phyloP scores from a whole-genome alignment of 805 yeast genomes.

The Clavispora carvajalis region DNA sequence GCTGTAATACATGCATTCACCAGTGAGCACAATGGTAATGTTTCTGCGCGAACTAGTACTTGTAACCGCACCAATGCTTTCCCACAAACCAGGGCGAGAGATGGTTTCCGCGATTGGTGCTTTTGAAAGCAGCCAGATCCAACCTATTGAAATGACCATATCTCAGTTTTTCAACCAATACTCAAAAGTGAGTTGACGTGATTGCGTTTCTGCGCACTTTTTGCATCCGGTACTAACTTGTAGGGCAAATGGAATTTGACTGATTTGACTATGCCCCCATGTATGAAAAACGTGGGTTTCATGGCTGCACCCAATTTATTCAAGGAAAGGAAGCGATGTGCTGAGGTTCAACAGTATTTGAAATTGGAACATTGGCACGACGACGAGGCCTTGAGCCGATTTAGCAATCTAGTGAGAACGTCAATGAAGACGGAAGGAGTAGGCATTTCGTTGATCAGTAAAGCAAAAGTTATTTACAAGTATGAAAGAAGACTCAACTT shows the following conservation, averaged over 20 bases:
- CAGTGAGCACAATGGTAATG: neutral
- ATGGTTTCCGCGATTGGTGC: neutral
- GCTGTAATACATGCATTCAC: neutral
- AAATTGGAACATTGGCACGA: conserved; percentile 48
- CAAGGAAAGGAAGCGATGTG: conserved; percentile 43
- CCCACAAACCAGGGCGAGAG: neutral
- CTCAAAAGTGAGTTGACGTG: conserved; percentile 27
- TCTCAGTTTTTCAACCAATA: conserved; percentile 55
- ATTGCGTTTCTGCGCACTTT: neutral
- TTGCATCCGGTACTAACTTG: conserved; percentile 11
- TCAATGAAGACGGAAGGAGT: conserved; percentile 46
- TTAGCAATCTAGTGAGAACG: conserved; percentile 34
- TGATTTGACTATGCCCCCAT: conserved; percentile 50
- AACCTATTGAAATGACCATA: conserved; percentile 27
- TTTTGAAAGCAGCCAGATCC: neutral
- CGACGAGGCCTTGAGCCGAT: conserved; percentile 31
- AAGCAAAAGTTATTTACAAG: conserved; percentile 44
- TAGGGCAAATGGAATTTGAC: conserved; percentile 54
- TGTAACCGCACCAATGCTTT: neutral
- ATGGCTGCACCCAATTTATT: conserved; percentile 58
- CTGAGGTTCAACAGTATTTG: conserved; percentile 37
- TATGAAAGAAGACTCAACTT: conserved; percentile 44
- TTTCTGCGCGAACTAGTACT: neutral
- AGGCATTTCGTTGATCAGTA: conserved; percentile 53
- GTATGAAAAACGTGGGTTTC: conserved; percentile 40